Percentiles rank a stretch among this genome's conserved stretches.
Conservation (phyloP, 2,329 filamentous ascomycete species). For the Bipolaris bicolor region DNA sequence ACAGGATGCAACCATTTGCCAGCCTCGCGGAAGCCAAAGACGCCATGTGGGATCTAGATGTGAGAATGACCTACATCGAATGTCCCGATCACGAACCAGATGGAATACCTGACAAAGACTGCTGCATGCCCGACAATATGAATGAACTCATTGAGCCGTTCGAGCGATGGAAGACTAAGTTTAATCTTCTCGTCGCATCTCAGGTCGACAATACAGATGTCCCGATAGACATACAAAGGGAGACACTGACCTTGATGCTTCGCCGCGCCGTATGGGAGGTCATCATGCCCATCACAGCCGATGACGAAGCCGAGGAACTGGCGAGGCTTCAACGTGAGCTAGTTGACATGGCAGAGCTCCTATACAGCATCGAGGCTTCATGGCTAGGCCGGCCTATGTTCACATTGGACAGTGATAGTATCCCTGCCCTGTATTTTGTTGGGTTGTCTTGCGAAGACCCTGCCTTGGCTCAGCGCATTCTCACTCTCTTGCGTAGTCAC, state of each 20-base stretch:
- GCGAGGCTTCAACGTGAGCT: constrained; percentile 1
- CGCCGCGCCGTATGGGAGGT: background rate
- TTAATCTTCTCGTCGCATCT: background rate
- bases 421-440: constrained; percentile 4
- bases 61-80: background rate
- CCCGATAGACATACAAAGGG: background rate
- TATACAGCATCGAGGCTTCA: constrained; percentile 8
- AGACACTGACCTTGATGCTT: background rate
- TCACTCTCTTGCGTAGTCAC: background rate
- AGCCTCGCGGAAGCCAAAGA: constrained; percentile 2
- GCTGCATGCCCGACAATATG: background rate
- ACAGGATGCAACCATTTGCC: background rate
- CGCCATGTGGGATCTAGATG: constrained; percentile 1
- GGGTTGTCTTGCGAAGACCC: constrained; percentile 1
- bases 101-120: background rate
- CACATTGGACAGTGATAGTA: constrained; percentile 6
- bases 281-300: background rate
- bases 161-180: background rate
- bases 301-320: background rate
- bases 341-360: background rate
- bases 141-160: background rate
- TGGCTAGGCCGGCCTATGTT: constrained; percentile 9
- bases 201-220: background rate
- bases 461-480: constrained; percentile 2
- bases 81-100: background rate